Base-by-base conservation (phyloP, 257 asterid species). In the Solanum chaucha region DNA sequence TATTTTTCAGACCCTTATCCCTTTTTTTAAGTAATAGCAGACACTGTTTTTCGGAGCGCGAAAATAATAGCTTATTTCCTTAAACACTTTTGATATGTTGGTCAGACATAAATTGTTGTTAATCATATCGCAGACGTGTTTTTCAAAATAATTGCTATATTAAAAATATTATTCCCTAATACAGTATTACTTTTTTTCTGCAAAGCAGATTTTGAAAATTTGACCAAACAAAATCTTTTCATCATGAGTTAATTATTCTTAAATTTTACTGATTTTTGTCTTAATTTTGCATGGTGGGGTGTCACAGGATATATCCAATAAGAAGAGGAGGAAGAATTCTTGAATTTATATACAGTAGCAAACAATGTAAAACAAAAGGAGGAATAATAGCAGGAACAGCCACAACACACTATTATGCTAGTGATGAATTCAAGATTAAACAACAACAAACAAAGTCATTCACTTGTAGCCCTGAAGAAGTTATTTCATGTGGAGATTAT, bases 271-370 rank as follows among this genome's bases (percentile, higher is more conserved):
- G 13, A 71, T 32, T 32, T 71, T 11, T 68, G 17, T 26, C 2
- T 68, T 28, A 68, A 13, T 70, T 48, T 70, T 70, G 40, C 40
- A 14, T 70, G 77, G 40, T 14, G n/a, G n/a, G 40, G n/a, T 70
- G 5, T 70, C 11, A 70, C 41, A 95, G 98, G 87, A 86, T 91
- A 32, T 95, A 93, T 89, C 94, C 97, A 20, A 91, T 89, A 12
- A 89, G 90, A 87, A 93, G 88, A 70, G 96, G 96, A 10, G 94
- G 95, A 68, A 92, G 89, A 81, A 88, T 93, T 55, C 93, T 95
- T 2, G 98, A 95, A 83, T 90, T 95, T 87, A 95, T 95, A 83
- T 95, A 95, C 87, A 89, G 98, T 89, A 93, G 98, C 91, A 90
- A 92, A 55, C 80, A 91, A 58, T 93, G 86, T 71, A 89, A 87